Conservation (phyloP, 352 stramenopile genomes). For the Globisporangium echinulatum region DNA sequence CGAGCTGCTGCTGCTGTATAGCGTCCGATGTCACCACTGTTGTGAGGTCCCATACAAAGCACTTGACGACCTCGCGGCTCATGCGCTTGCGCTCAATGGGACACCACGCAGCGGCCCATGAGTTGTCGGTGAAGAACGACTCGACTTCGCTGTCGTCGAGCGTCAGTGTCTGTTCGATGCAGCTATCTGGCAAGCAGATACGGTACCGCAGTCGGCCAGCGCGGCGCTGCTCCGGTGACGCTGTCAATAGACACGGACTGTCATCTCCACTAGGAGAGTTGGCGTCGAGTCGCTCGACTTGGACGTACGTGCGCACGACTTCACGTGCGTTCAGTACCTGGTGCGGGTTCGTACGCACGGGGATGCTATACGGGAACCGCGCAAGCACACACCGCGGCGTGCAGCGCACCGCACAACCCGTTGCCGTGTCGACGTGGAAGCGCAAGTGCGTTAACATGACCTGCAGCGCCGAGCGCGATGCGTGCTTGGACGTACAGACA, state of each 20-base stretch:
- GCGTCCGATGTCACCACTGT: neutral
- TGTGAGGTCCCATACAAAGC: conserved; percentile 26
- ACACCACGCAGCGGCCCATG: conserved; percentile 26
- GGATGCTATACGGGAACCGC: conserved; percentile 40
- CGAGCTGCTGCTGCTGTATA: neutral
- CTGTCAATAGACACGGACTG: neutral
- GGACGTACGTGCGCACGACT: conserved; percentile 41
- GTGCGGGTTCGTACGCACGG: conserved; percentile 24
- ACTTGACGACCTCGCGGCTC: conserved; percentile 21
- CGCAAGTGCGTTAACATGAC: conserved; percentile 20
- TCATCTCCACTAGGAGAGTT: neutral
- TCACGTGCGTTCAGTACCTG: conserved; percentile 31
- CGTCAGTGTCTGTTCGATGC: conserved; percentile 38
- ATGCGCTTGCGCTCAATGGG: conserved; percentile 10
- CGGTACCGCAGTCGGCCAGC: conserved; percentile 24
- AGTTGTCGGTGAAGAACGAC: conserved; percentile 26
- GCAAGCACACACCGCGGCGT: conserved; percentile 20
- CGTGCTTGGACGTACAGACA: conserved; percentile 7
- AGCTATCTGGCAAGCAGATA: conserved; percentile 41
- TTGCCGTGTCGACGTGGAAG: conserved; percentile 18
- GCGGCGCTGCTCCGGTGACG: neutral
- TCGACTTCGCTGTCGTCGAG: conserved; percentile 51
- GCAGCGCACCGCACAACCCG: conserved; percentile 2
- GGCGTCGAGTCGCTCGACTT: conserved; percentile 37
- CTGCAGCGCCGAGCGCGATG: conserved; percentile 4